Base-by-base conservation (phyloP, 345 rosid genomes). In the Pistacia atlantica region DNA sequence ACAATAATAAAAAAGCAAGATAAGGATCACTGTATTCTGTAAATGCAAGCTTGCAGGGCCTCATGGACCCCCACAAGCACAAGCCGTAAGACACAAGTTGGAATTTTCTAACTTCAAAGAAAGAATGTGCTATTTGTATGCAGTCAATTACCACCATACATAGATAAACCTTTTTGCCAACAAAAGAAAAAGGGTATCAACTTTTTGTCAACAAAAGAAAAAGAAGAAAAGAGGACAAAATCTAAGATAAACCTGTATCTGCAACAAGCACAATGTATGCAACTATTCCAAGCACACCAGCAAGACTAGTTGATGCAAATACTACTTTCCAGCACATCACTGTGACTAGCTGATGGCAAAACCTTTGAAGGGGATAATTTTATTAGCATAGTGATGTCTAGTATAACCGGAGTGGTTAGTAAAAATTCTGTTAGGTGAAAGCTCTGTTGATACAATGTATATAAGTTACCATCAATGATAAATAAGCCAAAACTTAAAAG, bases 141-240 rank as follows among this genome's bases (percentile, higher is more conserved):
- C 42, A 65, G 18, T 9, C 33, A 46, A 59, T 63, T 42, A 22
- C 71, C 81, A 65, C 75, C 71, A 3, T 18, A 33, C 10, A 28
- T 11, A 42, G 46, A n/a, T n/a, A n/a, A n/a, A n/a, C n/a, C n/a
- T n/a, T n/a, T n/a, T n/a, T n/a, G n/a, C n/a, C n/a, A n/a, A n/a
- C n/a, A n/a, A n/a, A n/a, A 31, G 17, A 67, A 72, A 74, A 75
- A 69, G 74, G 52, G 18, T 14, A 35, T 16, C 52, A 72, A 66
- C 80, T 82, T 82, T 66, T 22, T 42, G 48, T 13, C 42, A 46
- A 20, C 67, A 42, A 66, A 55, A 60, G 71, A 58, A 46, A 14
- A 25, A 33, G 31, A 78, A 57, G 22, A 55, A 31, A 31, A 22
- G 66, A 78, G 33, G 38, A 60, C 11, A 3, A 69, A 35, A 71